Conservation (phyloP, 306 rosid genomes). For the Vigna hirtella region DNA sequence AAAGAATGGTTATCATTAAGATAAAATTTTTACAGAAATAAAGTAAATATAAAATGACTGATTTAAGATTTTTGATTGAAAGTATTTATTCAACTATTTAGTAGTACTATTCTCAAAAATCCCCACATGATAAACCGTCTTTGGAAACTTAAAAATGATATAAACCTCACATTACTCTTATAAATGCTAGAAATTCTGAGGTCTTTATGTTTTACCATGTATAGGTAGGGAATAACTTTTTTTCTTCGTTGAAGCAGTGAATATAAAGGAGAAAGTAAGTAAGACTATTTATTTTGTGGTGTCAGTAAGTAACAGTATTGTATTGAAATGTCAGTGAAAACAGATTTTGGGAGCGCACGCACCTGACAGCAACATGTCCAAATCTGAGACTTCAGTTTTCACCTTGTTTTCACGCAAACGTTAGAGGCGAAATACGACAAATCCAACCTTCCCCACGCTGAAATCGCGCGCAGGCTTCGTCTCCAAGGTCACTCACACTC, state of each 20-base stretch:
- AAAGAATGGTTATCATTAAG: no score
- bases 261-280: background rate
- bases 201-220: no score
- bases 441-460: constrained; percentile 34
- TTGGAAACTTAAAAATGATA: no score
- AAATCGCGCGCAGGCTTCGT: constrained; percentile 8
- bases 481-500: background rate
- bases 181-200: no score
- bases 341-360: constrained; percentile 30
- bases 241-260: background rate
- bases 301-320: background rate
- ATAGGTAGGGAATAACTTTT: no score
- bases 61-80: no score
- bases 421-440: constrained; percentile 26
- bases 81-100: no score
- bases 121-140: no score
- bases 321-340: constrained; percentile 4
- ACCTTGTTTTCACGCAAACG: constrained; percentile 54
- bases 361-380: constrained; percentile 34
- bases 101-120: no score
- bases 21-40: no score
- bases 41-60: no score
- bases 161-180: no score
- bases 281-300: background rate
- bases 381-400: background rate